Percentiles rank a stretch among this genome's conserved stretches.
Evolutionary conservation across 257 asterid genomes (phyloP).

Genomic region (Gentiana macrophylla): DNA sequence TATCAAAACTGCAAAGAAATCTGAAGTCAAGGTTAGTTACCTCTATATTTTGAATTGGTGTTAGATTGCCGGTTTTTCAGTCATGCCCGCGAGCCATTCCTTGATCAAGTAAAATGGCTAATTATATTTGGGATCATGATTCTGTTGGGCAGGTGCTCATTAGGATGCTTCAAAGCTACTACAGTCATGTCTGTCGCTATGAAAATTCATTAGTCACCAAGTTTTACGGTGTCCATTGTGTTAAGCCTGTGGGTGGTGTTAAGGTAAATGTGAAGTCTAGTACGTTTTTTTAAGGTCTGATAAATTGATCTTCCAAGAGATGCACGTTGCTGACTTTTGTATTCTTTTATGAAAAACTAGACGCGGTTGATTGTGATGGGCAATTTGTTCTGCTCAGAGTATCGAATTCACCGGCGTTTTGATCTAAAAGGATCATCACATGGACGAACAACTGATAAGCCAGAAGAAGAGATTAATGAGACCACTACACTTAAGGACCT

Average conservation of each 20-base stretch:
- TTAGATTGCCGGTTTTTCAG: too few species aligned
- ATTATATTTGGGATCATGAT: constrained; percentile 5
- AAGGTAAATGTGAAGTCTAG: constrained; percentile 41
- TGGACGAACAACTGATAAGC: constrained; percentile 78
- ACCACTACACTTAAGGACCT: constrained; percentile 91
- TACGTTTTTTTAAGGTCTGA: neutral
- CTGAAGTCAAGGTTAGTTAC: constrained; percentile 93
- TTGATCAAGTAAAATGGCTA: neutral
- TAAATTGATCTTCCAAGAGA: neutral
- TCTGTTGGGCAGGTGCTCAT: constrained; percentile 61
- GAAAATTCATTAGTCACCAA: constrained; percentile 88
- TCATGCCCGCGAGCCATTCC: too few species aligned
- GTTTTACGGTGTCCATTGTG: constrained; percentile 94
- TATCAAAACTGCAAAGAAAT: constrained; percentile 96
- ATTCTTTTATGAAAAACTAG: constrained; percentile 20
- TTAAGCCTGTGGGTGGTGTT: constrained; percentile 90
- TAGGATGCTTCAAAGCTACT: constrained; percentile 91
- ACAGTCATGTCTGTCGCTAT: constrained; percentile 60
- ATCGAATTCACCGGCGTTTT: constrained; percentile 76
- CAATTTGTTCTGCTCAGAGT: constrained; percentile 92
- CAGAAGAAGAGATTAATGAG: constrained; percentile 78
- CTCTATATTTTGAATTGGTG: constrained; percentile 17
- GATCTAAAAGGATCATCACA: constrained; percentile 94
- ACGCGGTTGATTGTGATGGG: constrained; percentile 97
- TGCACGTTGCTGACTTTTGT: constrained; percentile 12